Percentiles rank a stretch among this genome's conserved stretches.
Conservation (phyloP, 2,329 filamentous ascomycete species). For the Pseudocercospora eumusae region DNA sequence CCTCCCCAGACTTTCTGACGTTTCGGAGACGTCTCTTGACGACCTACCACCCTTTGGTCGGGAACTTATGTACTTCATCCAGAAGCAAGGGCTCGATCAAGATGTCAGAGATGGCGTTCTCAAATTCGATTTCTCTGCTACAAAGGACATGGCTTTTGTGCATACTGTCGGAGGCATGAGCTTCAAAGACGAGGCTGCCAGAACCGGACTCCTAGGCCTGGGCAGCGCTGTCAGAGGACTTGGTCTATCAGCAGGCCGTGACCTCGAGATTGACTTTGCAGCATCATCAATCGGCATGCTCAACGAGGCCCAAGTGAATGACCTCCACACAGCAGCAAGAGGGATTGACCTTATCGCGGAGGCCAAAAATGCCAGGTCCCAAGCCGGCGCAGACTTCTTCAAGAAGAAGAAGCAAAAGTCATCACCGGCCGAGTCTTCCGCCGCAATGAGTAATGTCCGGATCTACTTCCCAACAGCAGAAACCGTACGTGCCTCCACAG, state of each 20-base stretch:
- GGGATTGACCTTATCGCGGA: conserved; percentile 43
- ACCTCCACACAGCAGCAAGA: conserved; percentile 60
- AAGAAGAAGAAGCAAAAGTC: conserved; percentile 22
- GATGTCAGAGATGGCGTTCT: conserved; percentile 67
- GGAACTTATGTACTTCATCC: conserved; percentile 70
- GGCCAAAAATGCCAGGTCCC: conserved; percentile 26
- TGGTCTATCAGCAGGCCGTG: conserved; percentile 51
- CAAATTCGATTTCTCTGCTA: conserved; percentile 80
- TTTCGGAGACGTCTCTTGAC: conserved; percentile 32
- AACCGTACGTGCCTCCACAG: conserved; percentile 52
- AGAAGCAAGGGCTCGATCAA: conserved; percentile 64
- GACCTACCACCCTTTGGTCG: conserved; percentile 62
- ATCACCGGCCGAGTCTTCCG: conserved; percentile 7
- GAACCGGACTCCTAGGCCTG: conserved; percentile 74
- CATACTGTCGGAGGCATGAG: conserved; percentile 64
- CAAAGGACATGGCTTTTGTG: conserved; percentile 73
- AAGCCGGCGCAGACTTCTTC: conserved; percentile 32
- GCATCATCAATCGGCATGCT: conserved; percentile 80
- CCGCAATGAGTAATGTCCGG: conserved; percentile 59
- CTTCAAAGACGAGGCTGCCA: conserved; percentile 42
- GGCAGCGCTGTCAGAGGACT: conserved; percentile 66
- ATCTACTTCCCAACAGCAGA: conserved; percentile 78
- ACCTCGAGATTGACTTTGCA: conserved; percentile 61
- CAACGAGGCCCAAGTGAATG: conserved; percentile 65
- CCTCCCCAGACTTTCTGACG: conserved; percentile 62